A percentile compares a stretch with the other conserved stretches of the same genome.
phyloP scores from a whole-genome alignment of 306 rosid genomes.

The Canavalia ensiformis region DNA sequence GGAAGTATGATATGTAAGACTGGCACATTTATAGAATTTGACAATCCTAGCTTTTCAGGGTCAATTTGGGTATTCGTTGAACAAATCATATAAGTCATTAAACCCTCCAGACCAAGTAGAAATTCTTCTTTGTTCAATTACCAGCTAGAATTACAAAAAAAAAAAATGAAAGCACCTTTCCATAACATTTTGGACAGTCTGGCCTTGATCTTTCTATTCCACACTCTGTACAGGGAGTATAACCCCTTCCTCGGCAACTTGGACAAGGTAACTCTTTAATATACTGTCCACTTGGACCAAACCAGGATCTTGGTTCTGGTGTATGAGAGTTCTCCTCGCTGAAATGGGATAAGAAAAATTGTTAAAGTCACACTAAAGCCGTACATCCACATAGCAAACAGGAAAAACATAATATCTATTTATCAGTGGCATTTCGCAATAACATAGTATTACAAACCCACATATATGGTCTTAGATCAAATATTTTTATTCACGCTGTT shows the following conservation, averaged over 20 bases:
- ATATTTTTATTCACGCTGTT: not conserved
- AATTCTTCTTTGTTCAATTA: not conserved
- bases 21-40: not conserved
- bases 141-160: conserved; percentile 1
- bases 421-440: not conserved
- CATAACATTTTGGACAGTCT: conserved; percentile 81
- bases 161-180: conserved; percentile 64
- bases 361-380: not conserved
- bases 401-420: conserved; percentile 1
- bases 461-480: no score
- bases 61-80: conserved; percentile 19
- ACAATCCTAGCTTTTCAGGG: conserved; percentile 16
- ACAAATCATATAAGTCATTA: conserved; percentile 13
- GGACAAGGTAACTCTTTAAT: conserved; percentile 96
- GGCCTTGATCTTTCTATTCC: conserved; percentile 92
- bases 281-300: conserved; percentile 93
- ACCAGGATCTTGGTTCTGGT: conserved; percentile 79
- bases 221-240: conserved; percentile 89
- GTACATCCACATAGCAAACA: not conserved
- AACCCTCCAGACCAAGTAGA: conserved; percentile 14
- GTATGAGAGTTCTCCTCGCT: conserved; percentile 63
- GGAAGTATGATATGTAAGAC: not conserved
- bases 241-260: conserved; percentile 96
- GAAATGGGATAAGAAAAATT: conserved; percentile 22
- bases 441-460: no score